Conservation (phyloP, 2,329 filamentous ascomycete genomes). For the Calonectria pseudoreteaudii region DNA sequence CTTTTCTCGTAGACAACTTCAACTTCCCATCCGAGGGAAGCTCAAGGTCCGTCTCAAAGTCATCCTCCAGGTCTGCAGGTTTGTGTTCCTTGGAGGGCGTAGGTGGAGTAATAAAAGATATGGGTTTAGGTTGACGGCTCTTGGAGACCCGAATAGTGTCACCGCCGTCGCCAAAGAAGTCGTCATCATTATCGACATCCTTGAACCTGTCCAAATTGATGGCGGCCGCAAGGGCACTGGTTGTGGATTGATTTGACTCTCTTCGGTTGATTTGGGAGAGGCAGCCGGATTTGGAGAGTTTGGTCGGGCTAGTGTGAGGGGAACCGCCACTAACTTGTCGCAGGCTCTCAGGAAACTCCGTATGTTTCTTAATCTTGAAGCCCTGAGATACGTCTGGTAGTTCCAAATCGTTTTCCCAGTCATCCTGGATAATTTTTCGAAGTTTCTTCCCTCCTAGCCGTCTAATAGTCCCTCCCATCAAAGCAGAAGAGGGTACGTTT, state of each 20-base stretch:
- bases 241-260: constrained; percentile 47
- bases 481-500: constrained; percentile 87
- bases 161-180: constrained; percentile 72
- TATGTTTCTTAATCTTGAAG: constrained; percentile 73
- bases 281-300: constrained; percentile 47
- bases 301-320: constrained; percentile 64
- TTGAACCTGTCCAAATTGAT: constrained; percentile 74
- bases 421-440: constrained; percentile 79
- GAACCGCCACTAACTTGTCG: constrained; percentile 73
- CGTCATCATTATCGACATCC: constrained; percentile 71
- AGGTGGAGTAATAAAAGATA: constrained; percentile 67
- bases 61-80: constrained; percentile 62
- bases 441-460: constrained; percentile 82
- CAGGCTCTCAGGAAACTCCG: constrained; percentile 75
- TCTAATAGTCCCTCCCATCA: constrained; percentile 94
- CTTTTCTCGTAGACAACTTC: constrained; percentile 70
- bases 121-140: constrained; percentile 62
- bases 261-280: constrained; percentile 44
- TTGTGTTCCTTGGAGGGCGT: constrained; percentile 61
- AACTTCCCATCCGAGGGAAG: constrained; percentile 75
- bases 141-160: constrained; percentile 78
- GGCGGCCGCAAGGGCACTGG: constrained; percentile 55
- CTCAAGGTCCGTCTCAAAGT: constrained; percentile 80
- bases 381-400: constrained; percentile 69
- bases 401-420: constrained; percentile 85